phyloP scores from a whole-genome alignment of 495 filamentous ascomycete genomes.

The Zalerion maritima region DNA sequence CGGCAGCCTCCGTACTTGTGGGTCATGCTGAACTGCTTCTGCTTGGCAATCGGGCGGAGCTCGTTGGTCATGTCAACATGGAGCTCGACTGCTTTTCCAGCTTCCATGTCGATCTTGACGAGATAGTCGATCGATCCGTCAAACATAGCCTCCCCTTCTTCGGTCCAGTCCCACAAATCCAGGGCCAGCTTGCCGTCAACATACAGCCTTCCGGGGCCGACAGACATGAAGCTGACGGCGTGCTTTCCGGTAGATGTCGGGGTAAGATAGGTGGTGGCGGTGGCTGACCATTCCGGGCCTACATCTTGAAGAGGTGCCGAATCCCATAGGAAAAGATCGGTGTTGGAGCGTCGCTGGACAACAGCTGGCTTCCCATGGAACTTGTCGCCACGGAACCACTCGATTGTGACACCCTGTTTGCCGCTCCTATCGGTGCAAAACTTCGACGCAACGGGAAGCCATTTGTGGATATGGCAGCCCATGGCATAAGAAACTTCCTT shows the following conservation, averaged over 20 bases:
- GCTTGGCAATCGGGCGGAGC: conserved; percentile 37
- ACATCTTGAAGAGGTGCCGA: conserved; percentile 44
- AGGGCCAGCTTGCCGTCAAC: conserved; percentile 57
- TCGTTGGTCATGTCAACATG: conserved; percentile 47
- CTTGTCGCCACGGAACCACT: conserved; percentile 48
- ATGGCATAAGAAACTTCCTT: conserved; percentile 35
- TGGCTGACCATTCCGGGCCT: conserved; percentile 44
- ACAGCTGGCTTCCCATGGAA: conserved; percentile 41
- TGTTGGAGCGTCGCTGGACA: conserved; percentile 39
- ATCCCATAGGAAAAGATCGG: conserved; percentile 56
- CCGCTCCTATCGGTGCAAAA: conserved; percentile 42
- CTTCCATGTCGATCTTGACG: conserved; percentile 36
- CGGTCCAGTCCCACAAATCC: conserved; percentile 58
- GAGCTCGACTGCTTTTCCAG: conserved; percentile 30
- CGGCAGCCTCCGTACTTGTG: conserved; percentile 59
- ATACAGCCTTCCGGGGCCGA: conserved; percentile 56
- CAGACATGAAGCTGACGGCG: conserved; percentile 61
- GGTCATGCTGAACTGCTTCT: conserved; percentile 34
- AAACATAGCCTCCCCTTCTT: conserved; percentile 50
- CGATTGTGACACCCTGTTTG: conserved; percentile 42
- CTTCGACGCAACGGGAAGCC: conserved; percentile 46
- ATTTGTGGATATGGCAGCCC: conserved; percentile 48
- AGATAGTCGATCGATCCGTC: conserved; percentile 41
- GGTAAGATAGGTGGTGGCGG: conserved; percentile 39
- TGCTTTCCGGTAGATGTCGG: conserved; percentile 45